phyloP scores from a whole-genome alignment of 2,329 filamentous ascomycete species.

The Alternaria infectoria region DNA sequence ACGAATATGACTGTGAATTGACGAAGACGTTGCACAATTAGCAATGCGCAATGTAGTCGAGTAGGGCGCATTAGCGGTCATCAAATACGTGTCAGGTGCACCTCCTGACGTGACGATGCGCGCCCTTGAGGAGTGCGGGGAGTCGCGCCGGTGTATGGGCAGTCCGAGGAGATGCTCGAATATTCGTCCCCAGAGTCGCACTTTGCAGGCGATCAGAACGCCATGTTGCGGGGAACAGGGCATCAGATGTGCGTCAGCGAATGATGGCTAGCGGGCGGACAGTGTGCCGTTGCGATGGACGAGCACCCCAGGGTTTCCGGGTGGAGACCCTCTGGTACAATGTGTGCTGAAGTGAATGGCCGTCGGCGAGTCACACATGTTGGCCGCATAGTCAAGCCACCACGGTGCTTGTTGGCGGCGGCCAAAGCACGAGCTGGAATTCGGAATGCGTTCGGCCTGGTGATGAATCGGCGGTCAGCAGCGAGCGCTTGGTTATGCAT shows the following conservation, averaged over 20 bases:
- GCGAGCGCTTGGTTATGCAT: not conserved
- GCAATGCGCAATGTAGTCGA: slow-evolving; percentile 11
- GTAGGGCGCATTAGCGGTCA: not conserved
- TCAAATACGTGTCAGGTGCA: slow-evolving; percentile 7
- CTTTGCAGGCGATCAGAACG: slow-evolving; percentile 22
- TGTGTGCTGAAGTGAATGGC: slow-evolving; percentile 19
- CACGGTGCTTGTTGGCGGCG: slow-evolving; percentile 7
- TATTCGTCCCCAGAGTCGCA: slow-evolving; percentile 20
- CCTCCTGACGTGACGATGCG: not conserved
- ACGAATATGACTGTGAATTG: slow-evolving; percentile 18
- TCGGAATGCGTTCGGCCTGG: not conserved
- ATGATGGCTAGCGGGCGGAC: slow-evolving; percentile 19
- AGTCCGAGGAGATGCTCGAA: slow-evolving; percentile 43
- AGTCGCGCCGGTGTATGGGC: slow-evolving; percentile 7
- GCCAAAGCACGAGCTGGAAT: not conserved
- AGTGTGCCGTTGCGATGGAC: slow-evolving; percentile 19
- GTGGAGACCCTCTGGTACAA: slow-evolving; percentile 24
- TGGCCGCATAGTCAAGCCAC: slow-evolving; percentile 13
- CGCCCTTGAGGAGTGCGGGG: slow-evolving; percentile 14
- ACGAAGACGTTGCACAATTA: slow-evolving; percentile 29
- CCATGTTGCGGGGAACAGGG: slow-evolving; percentile 37
- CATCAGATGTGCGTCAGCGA: slow-evolving; percentile 20
- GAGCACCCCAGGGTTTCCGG: slow-evolving; percentile 26
- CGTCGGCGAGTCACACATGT: slow-evolving; percentile 24
- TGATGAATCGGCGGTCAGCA: slow-evolving; percentile 8